Base-by-base conservation (phyloP, 495 filamentous ascomycete species). In the Penicillium samsonianum region DNA sequence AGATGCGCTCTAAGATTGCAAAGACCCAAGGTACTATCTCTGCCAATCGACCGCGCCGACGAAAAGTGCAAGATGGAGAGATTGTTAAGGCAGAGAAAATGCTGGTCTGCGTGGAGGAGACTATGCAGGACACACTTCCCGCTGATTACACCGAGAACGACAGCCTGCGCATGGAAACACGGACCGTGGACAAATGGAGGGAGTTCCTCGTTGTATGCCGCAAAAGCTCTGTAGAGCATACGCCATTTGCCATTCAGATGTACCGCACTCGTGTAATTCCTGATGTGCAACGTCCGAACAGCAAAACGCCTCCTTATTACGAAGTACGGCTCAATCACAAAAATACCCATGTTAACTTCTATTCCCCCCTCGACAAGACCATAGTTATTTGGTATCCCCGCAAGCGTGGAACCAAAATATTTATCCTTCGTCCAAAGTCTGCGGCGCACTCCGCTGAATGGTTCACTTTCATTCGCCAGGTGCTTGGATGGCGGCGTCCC, bases 71-170 rank as follows among this genome's bases (percentile, higher is more conserved):
- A 50, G 79, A 84, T 48, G 87, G 88, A 4, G 83, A 88, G 60
- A 83, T 90, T 38, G 67, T 89, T 54, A 90, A 90, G 66, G 86
- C 87, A 65, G 87, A 90, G 63, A 86, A 80, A 38, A 91, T 91
- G 88, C 79, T 91, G 11, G 82, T 90, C 9, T 78, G 84, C 11
- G 78, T 88, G 14, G 87, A 90, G 58, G 70, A 77, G 33, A 82
- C 84, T 0, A 33, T 68, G 19, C 76, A 84, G 57, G 71, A 77
- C 11, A 56, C 73, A 1, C 64, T 90, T 9, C 82, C 85, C 10
- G 74, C 76, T 5, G 86, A 89, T 56, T 91, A 85, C 54, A 79
- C 83, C 30, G 88, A 91, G 68, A 88, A 87, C 59, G 78, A 81
- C 42, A 88, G 83, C 56, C 63, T 82, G 53, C 80, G 82, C 47